phyloP scores from a whole-genome alignment of 345 rosid genomes.

The Hibiscus tridactylites region DNA sequence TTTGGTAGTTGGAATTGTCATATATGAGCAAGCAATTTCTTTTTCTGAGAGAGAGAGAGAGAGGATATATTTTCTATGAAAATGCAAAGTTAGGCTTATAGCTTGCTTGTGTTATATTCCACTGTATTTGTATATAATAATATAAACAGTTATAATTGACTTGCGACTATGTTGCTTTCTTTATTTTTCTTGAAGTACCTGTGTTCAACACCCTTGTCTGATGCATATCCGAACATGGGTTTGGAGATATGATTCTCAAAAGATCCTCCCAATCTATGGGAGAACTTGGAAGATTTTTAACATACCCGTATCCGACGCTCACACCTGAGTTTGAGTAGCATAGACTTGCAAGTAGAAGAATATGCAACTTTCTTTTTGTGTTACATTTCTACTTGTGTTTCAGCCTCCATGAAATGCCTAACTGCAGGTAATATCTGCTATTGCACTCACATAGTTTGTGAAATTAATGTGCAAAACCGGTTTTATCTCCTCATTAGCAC shows the following conservation, averaged over 20 bases:
- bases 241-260: no score
- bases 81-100: neutral
- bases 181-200: no score
- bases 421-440: neutral
- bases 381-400: neutral
- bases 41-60: neutral
- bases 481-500: neutral
- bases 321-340: neutral
- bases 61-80: neutral
- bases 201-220: no score
- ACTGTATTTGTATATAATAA: no score
- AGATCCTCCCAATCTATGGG: neutral
- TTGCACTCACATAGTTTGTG: neutral
- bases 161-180: neutral
- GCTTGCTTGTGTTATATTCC: no score
- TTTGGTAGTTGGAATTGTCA: neutral
- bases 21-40: neutral
- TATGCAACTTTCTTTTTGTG: neutral
- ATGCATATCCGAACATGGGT: no score
- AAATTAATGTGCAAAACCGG: neutral
- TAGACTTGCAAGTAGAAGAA: neutral
- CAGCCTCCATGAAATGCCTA: neutral
- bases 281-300: neutral
- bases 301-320: neutral
- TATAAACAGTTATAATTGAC: neutral